Conservation (phyloP, 106 monocot genomes). For the Gastrodia elata region DNA sequence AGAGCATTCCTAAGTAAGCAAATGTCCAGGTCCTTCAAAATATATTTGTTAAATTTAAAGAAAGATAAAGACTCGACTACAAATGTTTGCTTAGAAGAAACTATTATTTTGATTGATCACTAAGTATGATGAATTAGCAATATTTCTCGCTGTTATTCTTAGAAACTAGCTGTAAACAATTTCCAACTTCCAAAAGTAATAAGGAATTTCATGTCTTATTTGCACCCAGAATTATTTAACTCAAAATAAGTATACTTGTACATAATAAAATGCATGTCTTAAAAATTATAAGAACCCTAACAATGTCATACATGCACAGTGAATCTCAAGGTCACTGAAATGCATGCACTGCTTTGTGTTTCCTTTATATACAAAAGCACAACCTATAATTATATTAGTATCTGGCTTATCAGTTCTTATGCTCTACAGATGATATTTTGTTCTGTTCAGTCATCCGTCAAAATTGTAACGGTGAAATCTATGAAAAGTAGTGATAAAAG, state of each 20-base stretch:
- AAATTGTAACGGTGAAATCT: not conserved
- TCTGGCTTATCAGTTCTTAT: not conserved
- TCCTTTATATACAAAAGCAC: not conserved
- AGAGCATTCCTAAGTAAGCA: not conserved
- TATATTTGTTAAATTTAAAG: not conserved
- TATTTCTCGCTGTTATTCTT: not conserved
- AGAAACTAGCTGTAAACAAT: not conserved
- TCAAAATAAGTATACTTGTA: not conserved
- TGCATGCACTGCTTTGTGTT: not conserved
- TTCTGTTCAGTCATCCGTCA: not conserved
- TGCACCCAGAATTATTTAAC: not conserved
- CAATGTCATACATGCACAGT: not conserved
- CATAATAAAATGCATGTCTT: not conserved
- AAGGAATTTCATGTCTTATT: not conserved
- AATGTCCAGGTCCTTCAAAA: not conserved
- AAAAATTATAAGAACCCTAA: not conserved
- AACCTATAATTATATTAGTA: not conserved
- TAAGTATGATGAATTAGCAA: not conserved
- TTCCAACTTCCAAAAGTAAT: not conserved
- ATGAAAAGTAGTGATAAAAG: not conserved
- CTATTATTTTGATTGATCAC: not conserved
- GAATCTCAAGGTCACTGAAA: not conserved
- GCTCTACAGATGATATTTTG: not conserved
- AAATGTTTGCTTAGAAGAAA: not conserved
- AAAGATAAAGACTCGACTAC: not conserved